Evolutionary conservation across 345 rosid species (phyloP).

Genomic region (Heritiera fomes): DNA sequence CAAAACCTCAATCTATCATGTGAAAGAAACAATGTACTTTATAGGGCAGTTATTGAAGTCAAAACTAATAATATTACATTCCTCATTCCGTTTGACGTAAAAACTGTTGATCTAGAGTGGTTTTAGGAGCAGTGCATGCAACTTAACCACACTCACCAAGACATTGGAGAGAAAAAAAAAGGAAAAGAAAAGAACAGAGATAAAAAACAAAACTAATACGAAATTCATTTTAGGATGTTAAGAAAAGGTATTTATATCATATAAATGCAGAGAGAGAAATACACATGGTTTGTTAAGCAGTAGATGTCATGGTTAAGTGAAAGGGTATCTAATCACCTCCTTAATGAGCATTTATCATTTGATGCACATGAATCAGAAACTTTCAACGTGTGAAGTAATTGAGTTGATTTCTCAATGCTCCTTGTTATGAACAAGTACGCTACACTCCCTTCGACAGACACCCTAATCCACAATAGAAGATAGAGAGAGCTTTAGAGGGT

Average conservation of each 20-base stretch:
- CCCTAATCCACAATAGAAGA: slow-evolving; percentile 39
- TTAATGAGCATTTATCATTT: slow-evolving; percentile 43
- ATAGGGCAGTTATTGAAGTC: neutral
- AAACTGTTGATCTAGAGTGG: neutral
- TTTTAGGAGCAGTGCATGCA: neutral
- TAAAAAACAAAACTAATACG: neutral
- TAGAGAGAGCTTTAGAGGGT: slow-evolving; percentile 25
- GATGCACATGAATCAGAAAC: slow-evolving; percentile 41
- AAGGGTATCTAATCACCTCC: slow-evolving; percentile 52
- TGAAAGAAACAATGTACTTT: slow-evolving; percentile 21
- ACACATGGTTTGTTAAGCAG: neutral
- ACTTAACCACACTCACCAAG: neutral
- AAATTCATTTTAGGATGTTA: neutral
- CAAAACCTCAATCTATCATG: slow-evolving; percentile 46
- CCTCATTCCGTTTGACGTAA: neutral
- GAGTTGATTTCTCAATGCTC: slow-evolving; percentile 66
- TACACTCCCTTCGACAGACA: slow-evolving; percentile 48
- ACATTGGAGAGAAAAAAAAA: neutral
- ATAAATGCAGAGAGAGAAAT: too few species aligned
- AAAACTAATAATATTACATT: neutral
- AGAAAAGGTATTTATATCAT: neutral
- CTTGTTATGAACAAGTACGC: slow-evolving; percentile 65
- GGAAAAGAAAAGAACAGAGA: neutral
- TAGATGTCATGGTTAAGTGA: slow-evolving; percentile 12
- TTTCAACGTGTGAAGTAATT: slow-evolving; percentile 55